Evolutionary conservation across 345 rosid genomes (phyloP).

Genomic region (Jatropha curcas): DNA sequence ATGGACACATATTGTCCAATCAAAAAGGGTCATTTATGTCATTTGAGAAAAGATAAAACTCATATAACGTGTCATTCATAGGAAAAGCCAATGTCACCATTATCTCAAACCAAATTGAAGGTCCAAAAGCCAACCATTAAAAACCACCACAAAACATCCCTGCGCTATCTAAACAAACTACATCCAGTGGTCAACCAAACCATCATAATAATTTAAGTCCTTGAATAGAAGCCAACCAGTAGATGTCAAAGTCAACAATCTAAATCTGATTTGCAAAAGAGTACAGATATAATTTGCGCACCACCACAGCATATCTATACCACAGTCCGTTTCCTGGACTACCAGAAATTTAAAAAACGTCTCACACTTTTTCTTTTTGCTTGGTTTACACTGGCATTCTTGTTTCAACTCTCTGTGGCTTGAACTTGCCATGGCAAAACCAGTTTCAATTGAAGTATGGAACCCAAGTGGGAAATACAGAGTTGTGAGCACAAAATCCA

Average conservation of each 20-base stretch:
- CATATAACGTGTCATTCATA: constrained; percentile 28
- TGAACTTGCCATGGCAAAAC: constrained; percentile 70
- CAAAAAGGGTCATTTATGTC: constrained; percentile 11
- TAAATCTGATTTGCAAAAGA: not conserved
- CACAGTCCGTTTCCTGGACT: not conserved
- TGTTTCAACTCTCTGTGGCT: not conserved
- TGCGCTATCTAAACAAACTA: constrained; percentile 1
- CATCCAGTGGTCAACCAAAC: not conserved
- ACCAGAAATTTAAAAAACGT: constrained; percentile 20
- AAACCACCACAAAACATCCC: not conserved
- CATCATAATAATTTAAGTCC: not conserved
- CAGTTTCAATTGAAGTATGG: constrained; percentile 84
- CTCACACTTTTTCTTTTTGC: not conserved
- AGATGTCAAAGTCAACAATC: not conserved
- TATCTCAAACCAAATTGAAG: constrained; percentile 35
- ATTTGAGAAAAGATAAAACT: constrained; percentile 29
- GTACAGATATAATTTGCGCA: not conserved
- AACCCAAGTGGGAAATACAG: constrained; percentile 91
- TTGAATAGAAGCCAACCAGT: not conserved
- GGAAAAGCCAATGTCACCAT: constrained; percentile 26
- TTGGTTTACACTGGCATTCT: not conserved
- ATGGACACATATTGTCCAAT: not conserved
- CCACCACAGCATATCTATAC: not conserved
- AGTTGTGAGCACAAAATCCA: constrained; percentile 90
- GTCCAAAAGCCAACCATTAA: constrained; percentile 19